Evolutionary conservation across 306 rosid species (phyloP), one percentile per base, ranked within the genome.

Genomic region (Myrica gale): DNA sequence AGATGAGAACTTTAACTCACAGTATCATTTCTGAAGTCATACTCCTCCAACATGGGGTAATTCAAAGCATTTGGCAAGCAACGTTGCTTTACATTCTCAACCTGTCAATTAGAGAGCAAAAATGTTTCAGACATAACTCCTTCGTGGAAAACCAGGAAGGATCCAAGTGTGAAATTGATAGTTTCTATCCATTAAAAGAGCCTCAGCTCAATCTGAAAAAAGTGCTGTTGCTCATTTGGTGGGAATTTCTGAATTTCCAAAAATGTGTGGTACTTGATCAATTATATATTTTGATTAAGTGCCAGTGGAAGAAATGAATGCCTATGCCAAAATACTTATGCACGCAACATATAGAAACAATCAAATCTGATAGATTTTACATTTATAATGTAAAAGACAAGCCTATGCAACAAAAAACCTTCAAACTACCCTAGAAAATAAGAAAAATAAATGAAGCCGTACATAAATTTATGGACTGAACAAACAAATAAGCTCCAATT

Each of bases 11-110:
- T 48, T 78, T 56, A 72, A 86, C 95, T 92, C 78, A 92, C 98
- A 0, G 96, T 92, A 83, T 95, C 98, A 60, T 94, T 94, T 89
- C 96, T 86, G 87, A 94, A 94, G 87, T 94, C 98, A 52, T 94
- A 94, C 90, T 91, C 98, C 89, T 94, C 98, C 86, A 94, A 80
- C 98, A 94, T 94, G 65, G 98, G 98, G 89, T 90, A 94, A 85
- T 94, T 92, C 74, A 94, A 82, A 41, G 95, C 96, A 84, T 89
- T 89, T 50, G 97, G 96, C 92, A 94, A 80, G 84, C 98, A 94
- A 32, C 95, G 95, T 77, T 94, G 96, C 88, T 94, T 94, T 65
- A 94, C 98, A 84, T 91, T 94, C 83, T 94, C 98, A 75, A 94
- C 98, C 98, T 94, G 90, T 60, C 70, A 51, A 71, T 54, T 65